Base-by-base conservation (phyloP, 2,329 filamentous ascomycete species). In the Rachicladosporium sp. region DNA sequence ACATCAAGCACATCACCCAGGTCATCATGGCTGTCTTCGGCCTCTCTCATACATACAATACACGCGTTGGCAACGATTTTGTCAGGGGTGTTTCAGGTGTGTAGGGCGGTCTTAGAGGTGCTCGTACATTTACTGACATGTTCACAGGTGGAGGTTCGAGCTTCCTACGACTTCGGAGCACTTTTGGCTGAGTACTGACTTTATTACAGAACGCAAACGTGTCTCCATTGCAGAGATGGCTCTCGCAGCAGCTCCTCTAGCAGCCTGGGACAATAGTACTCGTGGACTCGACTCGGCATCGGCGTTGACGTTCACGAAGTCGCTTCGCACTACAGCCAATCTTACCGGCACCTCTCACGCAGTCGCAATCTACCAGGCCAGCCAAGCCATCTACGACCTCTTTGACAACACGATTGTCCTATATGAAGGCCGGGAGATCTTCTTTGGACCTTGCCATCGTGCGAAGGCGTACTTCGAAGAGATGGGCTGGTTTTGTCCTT, bases 341-440 rank as follows among this genome's bases (percentile, higher is more conserved):
- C 52, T 76, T 31, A 58, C 58, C 10, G 68, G 68, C 10, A 65
- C 60, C 7, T 64, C 69, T 4, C 67, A 69, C 43, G 67, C 67
- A n/a, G 69, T 78, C 15, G 71, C 74, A 1, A 73, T 78, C 35
- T 79, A 79, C 49, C 66, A 69, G 46, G 65, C 65, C 8, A 58
- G 54, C 32, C 62, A 68, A 43, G 59, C 59, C 8, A 63, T 77
- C 10, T 79, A 78, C 50, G 71, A 78, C 40, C 61, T 76, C 10
- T 88, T 89, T 50, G 81, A 89, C 61, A 87, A 87, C 54, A 75
- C 74, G 0, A 69, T 77, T 0, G 78, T 89, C 0, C 64, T 88
- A 0, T 86, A 88, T 51, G 79, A 87, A 52, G 84, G 83, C 1
- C 71, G 78, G 0, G 74, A 88, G 52, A 88, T 88, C 45, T 89